Percentiles rank a stretch among this genome's conserved stretches.
Conservation (phyloP, 1,284 basidiomycete species). For the Malassezia japonica region DNA sequence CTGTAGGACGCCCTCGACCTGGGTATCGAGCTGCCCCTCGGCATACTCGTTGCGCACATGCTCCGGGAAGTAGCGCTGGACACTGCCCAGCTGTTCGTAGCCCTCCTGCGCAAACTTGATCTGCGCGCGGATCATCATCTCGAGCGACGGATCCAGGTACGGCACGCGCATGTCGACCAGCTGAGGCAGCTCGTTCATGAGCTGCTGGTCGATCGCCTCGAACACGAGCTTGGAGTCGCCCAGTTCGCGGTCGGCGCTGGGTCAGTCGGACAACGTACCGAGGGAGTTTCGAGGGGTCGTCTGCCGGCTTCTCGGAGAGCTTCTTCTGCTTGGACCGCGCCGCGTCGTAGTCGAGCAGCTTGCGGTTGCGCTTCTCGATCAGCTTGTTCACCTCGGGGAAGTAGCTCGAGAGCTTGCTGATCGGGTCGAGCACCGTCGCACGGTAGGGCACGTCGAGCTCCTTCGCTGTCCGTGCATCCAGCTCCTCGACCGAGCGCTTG, state of each 20-base stretch:
- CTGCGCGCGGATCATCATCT: slow-evolving; percentile 92
- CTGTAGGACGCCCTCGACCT: slow-evolving; percentile 67
- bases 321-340: slow-evolving; percentile 67
- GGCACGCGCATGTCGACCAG: slow-evolving; percentile 88
- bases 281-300: slow-evolving; percentile 83
- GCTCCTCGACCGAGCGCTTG: slow-evolving; percentile 84
- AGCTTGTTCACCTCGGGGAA: slow-evolving; percentile 90
- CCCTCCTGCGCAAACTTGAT: slow-evolving; percentile 93
- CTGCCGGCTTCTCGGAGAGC: slow-evolving; percentile 79
- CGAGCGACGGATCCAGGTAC: slow-evolving; percentile 95
- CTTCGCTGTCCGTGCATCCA: slow-evolving; percentile 72
- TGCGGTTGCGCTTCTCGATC: slow-evolving; percentile 89
- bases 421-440: slow-evolving; percentile 83
- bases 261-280: slow-evolving; percentile 52
- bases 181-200: slow-evolving; percentile 81
- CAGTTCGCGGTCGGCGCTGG: slow-evolving; percentile 79
- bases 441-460: slow-evolving; percentile 89
- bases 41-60: slow-evolving; percentile 65
- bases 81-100: slow-evolving; percentile 92
- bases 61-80: slow-evolving; percentile 64
- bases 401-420: slow-evolving; percentile 86
- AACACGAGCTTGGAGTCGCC: slow-evolving; percentile 90
- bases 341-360: slow-evolving; percentile 92
- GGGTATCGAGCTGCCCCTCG: slow-evolving; percentile 84
- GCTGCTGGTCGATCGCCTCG: slow-evolving; percentile 81